Conservation (phyloP, 371 early-diverging fungal genomes). For the Mucor racemosus region DNA sequence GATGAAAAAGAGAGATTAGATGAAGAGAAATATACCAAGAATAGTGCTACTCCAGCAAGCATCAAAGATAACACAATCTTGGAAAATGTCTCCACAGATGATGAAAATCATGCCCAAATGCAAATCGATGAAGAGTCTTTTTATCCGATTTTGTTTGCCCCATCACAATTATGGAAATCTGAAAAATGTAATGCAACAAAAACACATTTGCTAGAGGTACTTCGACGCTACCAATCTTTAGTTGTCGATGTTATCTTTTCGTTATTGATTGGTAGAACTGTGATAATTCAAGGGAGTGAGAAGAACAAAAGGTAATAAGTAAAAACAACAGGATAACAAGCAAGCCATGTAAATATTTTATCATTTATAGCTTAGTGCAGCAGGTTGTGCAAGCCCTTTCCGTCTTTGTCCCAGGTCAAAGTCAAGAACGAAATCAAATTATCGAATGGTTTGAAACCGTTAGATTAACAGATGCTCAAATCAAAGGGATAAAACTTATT, state of each 20-base stretch:
- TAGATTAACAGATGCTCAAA: conserved; percentile 30
- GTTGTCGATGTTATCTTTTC: conserved; percentile 45
- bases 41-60: background rate
- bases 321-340: background rate
- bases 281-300: conserved; percentile 37
- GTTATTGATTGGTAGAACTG: conserved; percentile 47
- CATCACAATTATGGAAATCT: conserved; percentile 25
- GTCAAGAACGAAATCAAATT: conserved; percentile 27
- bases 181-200: background rate
- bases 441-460: conserved; percentile 37
- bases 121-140: conserved; percentile 10
- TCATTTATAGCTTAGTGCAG: conserved; percentile 16
- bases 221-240: conserved; percentile 25
- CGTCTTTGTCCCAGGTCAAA: conserved; percentile 47
- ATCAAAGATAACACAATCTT: background rate
- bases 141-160: conserved; percentile 13
- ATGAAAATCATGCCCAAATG: background rate
- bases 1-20: background rate
- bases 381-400: conserved; percentile 39
- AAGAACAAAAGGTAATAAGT: conserved; percentile 21
- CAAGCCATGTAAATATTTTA: background rate
- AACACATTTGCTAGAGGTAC: conserved; percentile 8
- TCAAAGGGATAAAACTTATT: conserved; percentile 39
- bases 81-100: background rate
- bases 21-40: background rate